Evolutionary conservation across 208 protist species (phyloP).

Genomic region (Herpetomonas tarakana): DNA sequence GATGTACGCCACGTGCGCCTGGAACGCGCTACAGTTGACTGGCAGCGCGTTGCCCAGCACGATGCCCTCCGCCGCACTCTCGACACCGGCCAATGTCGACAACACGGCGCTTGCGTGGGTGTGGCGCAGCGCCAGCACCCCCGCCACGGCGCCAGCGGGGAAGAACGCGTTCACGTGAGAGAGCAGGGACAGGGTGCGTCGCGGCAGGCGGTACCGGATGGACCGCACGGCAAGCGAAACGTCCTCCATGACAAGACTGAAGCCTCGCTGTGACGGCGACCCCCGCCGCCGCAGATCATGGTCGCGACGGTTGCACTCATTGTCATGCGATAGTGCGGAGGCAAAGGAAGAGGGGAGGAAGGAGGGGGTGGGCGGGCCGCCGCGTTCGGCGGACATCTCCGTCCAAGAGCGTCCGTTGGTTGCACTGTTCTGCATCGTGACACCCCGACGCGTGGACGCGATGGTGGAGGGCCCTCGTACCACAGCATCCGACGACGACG

Average conservation of each 20-base stretch:
- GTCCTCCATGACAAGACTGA: not conserved
- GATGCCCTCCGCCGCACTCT: constrained; percentile 12
- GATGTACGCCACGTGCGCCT: constrained; percentile 22
- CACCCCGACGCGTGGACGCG: no score
- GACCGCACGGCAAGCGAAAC: not conserved
- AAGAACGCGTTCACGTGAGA: not conserved
- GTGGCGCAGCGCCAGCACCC: not conserved
- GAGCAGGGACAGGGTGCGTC: not conserved
- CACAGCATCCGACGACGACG: no score
- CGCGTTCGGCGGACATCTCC: no score
- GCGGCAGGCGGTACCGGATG: not conserved
- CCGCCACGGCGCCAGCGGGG: not conserved
- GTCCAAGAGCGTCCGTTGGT: no score
- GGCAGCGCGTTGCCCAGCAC: constrained; percentile 33
- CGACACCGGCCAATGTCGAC: constrained; percentile 20
- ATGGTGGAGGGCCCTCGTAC: no score
- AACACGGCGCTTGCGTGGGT: constrained; percentile 10
- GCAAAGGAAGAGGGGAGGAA: no score
- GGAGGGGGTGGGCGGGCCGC: no score
- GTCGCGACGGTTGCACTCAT: no score
- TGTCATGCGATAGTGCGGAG: no score
- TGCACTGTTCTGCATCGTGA: no score
- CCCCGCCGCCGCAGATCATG: no score
- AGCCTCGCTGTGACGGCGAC: no score
- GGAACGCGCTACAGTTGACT: constrained; percentile 13